phyloP scores from a whole-genome alignment of 1,139 yeast genomes.

The Casaregolazyma lundiana region DNA sequence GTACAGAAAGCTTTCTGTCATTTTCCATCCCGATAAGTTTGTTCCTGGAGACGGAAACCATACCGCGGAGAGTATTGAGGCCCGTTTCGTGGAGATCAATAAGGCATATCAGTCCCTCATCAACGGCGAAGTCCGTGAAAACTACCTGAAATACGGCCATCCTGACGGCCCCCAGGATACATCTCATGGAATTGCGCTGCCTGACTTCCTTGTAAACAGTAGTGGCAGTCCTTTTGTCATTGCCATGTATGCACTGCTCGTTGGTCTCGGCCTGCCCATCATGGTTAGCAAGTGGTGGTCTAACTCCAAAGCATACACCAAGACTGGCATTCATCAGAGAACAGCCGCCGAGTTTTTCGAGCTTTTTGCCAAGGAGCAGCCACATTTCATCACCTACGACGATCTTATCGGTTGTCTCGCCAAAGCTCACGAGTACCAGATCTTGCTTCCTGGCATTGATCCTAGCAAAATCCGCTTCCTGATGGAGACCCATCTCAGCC shows the following conservation, averaged over 20 bases:
- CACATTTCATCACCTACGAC: conserved; percentile 55
- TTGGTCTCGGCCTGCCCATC: conserved; percentile 75
- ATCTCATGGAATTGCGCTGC: conserved; percentile 96
- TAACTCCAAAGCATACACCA: conserved; percentile 73
- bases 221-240: conserved; percentile 64
- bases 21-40: conserved; percentile 91
- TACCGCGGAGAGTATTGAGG: conserved; percentile 64
- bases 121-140: conserved; percentile 79
- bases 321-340: conserved; percentile 73
- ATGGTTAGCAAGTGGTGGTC: conserved; percentile 89
- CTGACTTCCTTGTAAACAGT: conserved; percentile 86
- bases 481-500: conserved; percentile 52
- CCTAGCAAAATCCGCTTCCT: conserved; percentile 47
- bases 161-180: conserved; percentile 97
- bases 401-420: conserved; percentile 59
- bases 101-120: conserved; percentile 95
- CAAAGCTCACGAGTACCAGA: conserved; percentile 57
- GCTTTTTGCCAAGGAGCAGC: conserved; percentile 62
- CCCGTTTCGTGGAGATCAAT: conserved; percentile 72
- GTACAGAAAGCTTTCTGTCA: conserved; percentile 80
- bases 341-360: conserved; percentile 68
- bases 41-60: conserved; percentile 44
- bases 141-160: conserved; percentile 84
- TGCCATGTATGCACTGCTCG: conserved; percentile 61
- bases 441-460: conserved; percentile 42